phyloP scores from a whole-genome alignment of 2,329 filamentous ascomycete genomes.

The Hymenoscyphus linearis region DNA sequence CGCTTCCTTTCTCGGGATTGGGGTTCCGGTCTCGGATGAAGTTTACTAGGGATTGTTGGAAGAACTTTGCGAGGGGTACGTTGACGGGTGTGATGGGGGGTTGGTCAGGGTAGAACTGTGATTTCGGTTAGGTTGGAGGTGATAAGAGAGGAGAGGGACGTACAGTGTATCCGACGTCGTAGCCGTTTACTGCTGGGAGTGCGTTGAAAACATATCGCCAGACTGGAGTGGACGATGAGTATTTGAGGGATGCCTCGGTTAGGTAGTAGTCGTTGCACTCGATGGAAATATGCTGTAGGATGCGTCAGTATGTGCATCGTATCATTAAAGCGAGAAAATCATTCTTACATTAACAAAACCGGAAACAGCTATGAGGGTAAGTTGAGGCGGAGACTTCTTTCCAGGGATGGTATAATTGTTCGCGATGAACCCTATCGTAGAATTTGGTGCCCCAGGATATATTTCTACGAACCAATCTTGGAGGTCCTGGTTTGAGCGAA shows the following conservation, averaged over 20 bases:
- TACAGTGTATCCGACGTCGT: neutral
- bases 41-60: neutral
- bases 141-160: neutral
- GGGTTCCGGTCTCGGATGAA: neutral
- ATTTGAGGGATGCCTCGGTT: neutral
- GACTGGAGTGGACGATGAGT: neutral
- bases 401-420: neutral
- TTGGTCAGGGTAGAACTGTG: neutral
- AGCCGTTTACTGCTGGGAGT: neutral
- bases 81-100: neutral
- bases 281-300: neutral
- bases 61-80: neutral
- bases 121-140: neutral
- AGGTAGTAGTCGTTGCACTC: neutral
- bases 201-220: neutral
- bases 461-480: neutral
- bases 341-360: neutral
- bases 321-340: neutral
- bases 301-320: neutral
- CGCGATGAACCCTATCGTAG: neutral
- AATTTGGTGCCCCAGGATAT: neutral
- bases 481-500: slow-evolving; percentile 35
- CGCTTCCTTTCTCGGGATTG: neutral
- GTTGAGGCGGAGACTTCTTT: neutral
- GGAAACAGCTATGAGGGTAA: neutral